Evolutionary conservation across 129 eudicot genomes (phyloP), one percentile per base, ranked within the genome.

Genomic region (Lactuca saligna): DNA sequence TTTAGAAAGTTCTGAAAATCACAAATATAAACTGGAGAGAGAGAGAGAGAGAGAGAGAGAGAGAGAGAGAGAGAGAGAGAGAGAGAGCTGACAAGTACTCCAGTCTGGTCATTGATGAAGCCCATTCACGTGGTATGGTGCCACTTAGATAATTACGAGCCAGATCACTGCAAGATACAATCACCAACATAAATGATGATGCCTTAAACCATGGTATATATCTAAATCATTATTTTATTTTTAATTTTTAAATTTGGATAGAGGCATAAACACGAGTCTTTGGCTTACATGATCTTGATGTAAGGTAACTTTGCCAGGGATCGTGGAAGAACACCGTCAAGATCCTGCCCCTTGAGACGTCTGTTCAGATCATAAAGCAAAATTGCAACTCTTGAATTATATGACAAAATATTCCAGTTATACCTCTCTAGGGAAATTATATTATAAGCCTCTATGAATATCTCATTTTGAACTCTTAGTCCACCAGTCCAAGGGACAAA

Each of bases 91-190:
- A 89, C 96, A 89, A 11, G 70, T 16, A 65, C 38, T 83, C 71
- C 80, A 89, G 73, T 44, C 69, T 79, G 50, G 75, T 76, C 29
- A 25, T 25, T 54, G 83, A 76, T 54, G 83, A 76, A 57, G 86
- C 93, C 96, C 93, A 89, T 82, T 81, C 83, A 7, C 1, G 61
- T 6, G 96, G 96, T 63, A 89, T 86, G 48, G 86, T 81, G 15
- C 93, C 96, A 46, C 58, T 74, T 42, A 89, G 84, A 78, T 83
- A 86, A 73, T 86, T 85, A 63, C 81, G 76, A 39, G 59, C 25
- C 14, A 87, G 46, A 54, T 76, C 83, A 69, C 95, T 87, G 68
- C 80, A 71, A 32, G 50, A 50, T 68, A 34, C 14, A 41, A 39
- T 29, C 44, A 17, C 6, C 41, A 9, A 46, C 10, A 20, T 57